Conservation (phyloP, 2,329 filamentous ascomycete genomes). For the Scleromitrula shiraiana region DNA sequence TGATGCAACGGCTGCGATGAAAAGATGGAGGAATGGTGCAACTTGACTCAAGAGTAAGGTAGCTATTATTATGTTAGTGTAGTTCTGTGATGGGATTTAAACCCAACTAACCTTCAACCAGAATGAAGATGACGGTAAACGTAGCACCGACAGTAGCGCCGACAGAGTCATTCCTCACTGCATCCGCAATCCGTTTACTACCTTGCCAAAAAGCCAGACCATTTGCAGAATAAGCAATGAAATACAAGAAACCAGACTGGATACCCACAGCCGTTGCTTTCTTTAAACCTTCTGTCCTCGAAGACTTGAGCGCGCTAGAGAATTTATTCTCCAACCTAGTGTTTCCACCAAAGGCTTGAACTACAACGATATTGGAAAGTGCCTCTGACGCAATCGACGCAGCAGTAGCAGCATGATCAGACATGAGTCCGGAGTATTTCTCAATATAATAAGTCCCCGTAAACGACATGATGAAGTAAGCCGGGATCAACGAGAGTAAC, state of each 20-base stretch:
- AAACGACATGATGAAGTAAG: not conserved
- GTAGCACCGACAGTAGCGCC: constrained; percentile 4
- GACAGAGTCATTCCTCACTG: constrained; percentile 30
- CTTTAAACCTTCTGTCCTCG: constrained; percentile 37
- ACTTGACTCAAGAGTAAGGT: constrained; percentile 5
- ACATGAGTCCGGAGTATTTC: not conserved
- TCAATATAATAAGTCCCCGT: not conserved
- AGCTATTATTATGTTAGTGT: not conserved
- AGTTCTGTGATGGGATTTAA: too few relatives aligned
- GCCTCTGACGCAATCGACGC: not conserved
- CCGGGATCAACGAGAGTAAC: constrained; percentile 2
- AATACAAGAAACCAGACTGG: constrained; percentile 38
- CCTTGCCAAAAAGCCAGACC: constrained; percentile 51
- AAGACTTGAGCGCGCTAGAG: constrained; percentile 10
- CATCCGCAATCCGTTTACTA: constrained; percentile 28
- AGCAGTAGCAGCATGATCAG: not conserved
- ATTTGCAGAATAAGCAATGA: constrained; percentile 35
- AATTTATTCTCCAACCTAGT: not conserved
- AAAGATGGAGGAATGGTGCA: constrained; percentile 4
- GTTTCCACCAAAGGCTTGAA: constrained; percentile 1
- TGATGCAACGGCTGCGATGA: not conserved
- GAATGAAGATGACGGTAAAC: constrained; percentile 44
- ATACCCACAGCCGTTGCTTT: constrained; percentile 41
- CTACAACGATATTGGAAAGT: not conserved
- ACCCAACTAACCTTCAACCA: constrained; percentile 39